These are phyloP conservation scores for Neobulgaria alba DNA, from an alignment of 2,329 filamentous ascomycete genomes.

Conservation along the genomic window DNA sequence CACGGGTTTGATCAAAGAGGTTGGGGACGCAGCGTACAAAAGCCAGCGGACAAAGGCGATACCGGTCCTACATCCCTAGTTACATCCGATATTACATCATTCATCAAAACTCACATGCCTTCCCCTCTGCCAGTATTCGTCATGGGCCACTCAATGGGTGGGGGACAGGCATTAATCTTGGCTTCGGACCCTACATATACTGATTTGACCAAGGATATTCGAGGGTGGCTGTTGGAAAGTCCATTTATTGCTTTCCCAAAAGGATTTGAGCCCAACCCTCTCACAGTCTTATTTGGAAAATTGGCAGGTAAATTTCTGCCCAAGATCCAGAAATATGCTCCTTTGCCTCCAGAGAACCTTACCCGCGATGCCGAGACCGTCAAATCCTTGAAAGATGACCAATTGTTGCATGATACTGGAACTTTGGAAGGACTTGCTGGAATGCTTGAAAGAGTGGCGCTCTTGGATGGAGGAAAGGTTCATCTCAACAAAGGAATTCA, in stretches of 20 bases:
- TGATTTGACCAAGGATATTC: slow-evolving; percentile 50
- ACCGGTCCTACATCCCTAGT: slow-evolving; percentile 68
- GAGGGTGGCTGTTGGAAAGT: slow-evolving; percentile 68
- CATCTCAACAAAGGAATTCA: slow-evolving; percentile 45
- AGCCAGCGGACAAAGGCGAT: slow-evolving; percentile 54
- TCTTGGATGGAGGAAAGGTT: slow-evolving; percentile 48
- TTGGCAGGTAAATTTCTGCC: slow-evolving; percentile 62
- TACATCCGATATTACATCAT: slow-evolving; percentile 68
- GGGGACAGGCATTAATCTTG: slow-evolving; percentile 62
- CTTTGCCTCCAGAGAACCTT: slow-evolving; percentile 55
- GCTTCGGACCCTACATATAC: slow-evolving; percentile 42
- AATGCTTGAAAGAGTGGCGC: slow-evolving; percentile 64
- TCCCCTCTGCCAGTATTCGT: slow-evolving; percentile 61
- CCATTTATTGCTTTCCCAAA: slow-evolving; percentile 70
- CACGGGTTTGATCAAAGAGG: slow-evolving; percentile 79
- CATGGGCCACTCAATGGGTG: slow-evolving; percentile 88
- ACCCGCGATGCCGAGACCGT: slow-evolving; percentile 58
- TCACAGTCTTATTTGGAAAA: slow-evolving; percentile 58
- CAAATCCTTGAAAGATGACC: slow-evolving; percentile 53
- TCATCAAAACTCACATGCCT: slow-evolving; percentile 54
- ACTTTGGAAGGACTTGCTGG: slow-evolving; percentile 74
- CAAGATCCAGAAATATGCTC: slow-evolving; percentile 54
- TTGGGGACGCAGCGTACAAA: slow-evolving; percentile 68
- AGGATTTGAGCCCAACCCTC: slow-evolving; percentile 49
- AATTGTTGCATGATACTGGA: slow-evolving; percentile 71